phyloP scores from a whole-genome alignment of 129 eudicot genomes.

The Apium graveolens region DNA sequence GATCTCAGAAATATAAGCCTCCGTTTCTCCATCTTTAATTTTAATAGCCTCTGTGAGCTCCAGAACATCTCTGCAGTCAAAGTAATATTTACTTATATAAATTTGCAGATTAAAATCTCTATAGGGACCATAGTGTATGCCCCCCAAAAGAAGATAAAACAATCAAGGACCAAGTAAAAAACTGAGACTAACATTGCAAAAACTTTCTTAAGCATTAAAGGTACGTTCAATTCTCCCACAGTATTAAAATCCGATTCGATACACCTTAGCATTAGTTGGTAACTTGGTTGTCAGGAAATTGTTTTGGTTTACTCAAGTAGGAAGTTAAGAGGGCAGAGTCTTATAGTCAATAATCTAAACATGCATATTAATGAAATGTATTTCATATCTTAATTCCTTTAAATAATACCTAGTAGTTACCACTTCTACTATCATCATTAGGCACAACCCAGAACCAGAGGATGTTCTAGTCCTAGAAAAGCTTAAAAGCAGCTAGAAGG shows the following conservation, averaged over 20 bases:
- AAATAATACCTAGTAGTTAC: not conserved
- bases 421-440: not conserved
- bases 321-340: not conserved
- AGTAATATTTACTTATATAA: not conserved
- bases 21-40: slow-evolving; percentile 89
- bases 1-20: slow-evolving; percentile 83
- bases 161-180: not conserved
- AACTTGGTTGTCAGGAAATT: not conserved
- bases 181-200: not conserved
- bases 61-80: slow-evolving; percentile 56
- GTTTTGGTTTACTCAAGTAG: not conserved
- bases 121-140: not conserved
- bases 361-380: not conserved
- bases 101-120: not conserved
- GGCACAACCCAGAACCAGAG: not conserved
- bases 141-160: not conserved
- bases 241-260: not conserved
- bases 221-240: not conserved
- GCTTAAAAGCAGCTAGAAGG: not conserved
- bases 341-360: not conserved
- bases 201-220: not conserved
- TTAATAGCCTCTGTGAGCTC: slow-evolving; percentile 80
- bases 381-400: not conserved
- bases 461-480: not conserved
- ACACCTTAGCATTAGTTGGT: not conserved